Evolutionary conservation across 257 asterid genomes (phyloP).

Genomic region (Gynochthodes officinalis): DNA sequence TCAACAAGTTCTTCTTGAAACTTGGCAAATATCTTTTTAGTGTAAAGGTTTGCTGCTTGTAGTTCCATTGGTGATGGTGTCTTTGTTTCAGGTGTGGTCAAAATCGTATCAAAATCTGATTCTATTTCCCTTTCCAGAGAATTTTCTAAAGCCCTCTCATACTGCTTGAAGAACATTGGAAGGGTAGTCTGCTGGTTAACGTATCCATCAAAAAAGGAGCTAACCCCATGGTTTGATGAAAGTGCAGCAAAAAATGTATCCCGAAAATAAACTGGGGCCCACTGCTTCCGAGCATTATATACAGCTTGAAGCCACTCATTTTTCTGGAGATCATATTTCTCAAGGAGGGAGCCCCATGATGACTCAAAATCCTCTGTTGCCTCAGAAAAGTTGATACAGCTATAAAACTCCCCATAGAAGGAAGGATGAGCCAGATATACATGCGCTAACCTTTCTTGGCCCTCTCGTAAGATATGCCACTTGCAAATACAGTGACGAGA

Average conservation of each 20-base stretch:
- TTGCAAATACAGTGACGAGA: conserved; percentile 81
- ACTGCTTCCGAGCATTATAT: conserved; percentile 75
- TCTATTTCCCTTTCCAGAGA: conserved; percentile 63
- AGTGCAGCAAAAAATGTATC: conserved; percentile 70
- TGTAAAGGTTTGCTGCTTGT: conserved; percentile 62
- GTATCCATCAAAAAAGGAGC: conserved; percentile 71
- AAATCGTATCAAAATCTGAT: conserved; percentile 57
- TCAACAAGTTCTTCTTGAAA: conserved; percentile 85
- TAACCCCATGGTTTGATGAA: conserved; percentile 56
- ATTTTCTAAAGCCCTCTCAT: conserved; percentile 71
- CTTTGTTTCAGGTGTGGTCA: conserved; percentile 52
- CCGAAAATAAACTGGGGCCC: conserved; percentile 86
- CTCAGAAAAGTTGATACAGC: conserved; percentile 73
- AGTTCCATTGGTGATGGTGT: conserved; percentile 91
- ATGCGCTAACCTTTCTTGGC: conserved; percentile 78
- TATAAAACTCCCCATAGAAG: conserved; percentile 60
- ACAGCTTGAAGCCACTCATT: conserved; percentile 86
- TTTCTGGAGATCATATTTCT: conserved; percentile 48
- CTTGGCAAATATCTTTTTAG: conserved; percentile 62
- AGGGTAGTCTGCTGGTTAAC: conserved; percentile 71
- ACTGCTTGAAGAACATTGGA: conserved; percentile 71
- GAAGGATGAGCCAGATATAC: conserved; percentile 62
- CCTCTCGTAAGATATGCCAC: conserved; percentile 84
- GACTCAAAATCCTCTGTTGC: conserved; percentile 71
- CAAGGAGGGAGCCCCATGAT: conserved; percentile 64